Evolutionary conservation across 306 rosid species (phyloP), one percentile per base, ranked within the genome.

Genomic region (Cucurbita moschata): DNA sequence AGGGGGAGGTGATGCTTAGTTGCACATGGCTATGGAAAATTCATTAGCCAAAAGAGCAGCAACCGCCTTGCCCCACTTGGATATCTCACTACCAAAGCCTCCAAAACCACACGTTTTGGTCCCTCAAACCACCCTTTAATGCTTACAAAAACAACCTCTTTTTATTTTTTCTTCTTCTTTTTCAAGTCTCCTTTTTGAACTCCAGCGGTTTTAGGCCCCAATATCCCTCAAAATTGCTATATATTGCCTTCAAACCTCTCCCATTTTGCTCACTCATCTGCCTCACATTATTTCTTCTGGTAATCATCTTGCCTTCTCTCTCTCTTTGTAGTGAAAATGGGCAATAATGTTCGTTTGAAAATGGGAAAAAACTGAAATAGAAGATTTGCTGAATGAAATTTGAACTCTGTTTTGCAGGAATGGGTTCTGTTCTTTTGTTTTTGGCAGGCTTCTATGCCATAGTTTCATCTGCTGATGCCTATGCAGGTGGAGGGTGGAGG

Each of bases 401-500:
- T 79, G 71, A n/a, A 73, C 61, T 10, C 78, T 74, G 40, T 75
- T 73, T 57, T 77, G 83, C 80, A 89, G 97, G 86, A 79, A 94
- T 94, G 99, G 88, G 73, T 62, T 77, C 63, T 51, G 19, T 71
- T 63, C 76, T 68, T 38, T 62, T 91, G 42, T 74, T 87, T 76
- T 43, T 84, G 77, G 72, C 85, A 56, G 81, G 79, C 44, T 57
- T 87, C 50, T 81, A 86, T 78, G 78, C 95, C 60, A 77, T 85
- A 80, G 81, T 82, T 42, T 83, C 91, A 58, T 79, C 83, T 67
- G 92, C 79, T 6, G 59, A 81, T 71, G 96, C 83, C 16, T 82
- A 82, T 57, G 85, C 80, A 6, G 94, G 86, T 16, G 97, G 89
- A 21, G 99, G 97, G 0, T 94, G 97, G 99, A 30, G 44, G 38